A percentile compares a stretch with the other conserved stretches of the same genome.
phyloP scores from a whole-genome alignment of 1,284 basidiomycete species.

The Sanguinoderma infundibulare region DNA sequence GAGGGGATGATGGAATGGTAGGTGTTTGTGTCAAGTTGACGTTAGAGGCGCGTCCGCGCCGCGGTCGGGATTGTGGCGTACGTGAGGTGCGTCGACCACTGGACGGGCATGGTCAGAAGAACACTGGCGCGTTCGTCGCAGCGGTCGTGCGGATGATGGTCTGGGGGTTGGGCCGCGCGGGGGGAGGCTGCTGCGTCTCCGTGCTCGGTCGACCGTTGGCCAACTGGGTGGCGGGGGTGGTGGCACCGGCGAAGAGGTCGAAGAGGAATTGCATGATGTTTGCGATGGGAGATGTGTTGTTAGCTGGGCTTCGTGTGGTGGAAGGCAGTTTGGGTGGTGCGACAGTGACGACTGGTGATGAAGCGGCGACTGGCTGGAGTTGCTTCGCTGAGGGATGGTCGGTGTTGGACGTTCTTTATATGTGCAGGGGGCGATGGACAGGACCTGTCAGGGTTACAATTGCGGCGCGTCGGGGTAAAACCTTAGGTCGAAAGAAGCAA shows the following conservation, averaged over 20 bases:
- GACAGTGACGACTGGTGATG: conserved; percentile 3
- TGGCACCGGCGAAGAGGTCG: conserved; percentile 6
- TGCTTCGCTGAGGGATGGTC: conserved; percentile 6
- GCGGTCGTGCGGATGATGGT: conserved; percentile 32
- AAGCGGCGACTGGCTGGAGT: conserved; percentile 7
- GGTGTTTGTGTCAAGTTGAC: neutral
- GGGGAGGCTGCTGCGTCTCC: conserved; percentile 15
- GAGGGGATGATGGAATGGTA: neutral
- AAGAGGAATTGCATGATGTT: conserved; percentile 22
- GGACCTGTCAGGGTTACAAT: conserved; percentile 19
- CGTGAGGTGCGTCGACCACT: neutral
- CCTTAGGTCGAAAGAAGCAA: conserved; percentile 19
- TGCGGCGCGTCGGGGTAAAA: conserved; percentile 8
- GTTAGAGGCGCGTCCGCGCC: neutral
- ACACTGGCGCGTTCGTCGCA: conserved; percentile 33
- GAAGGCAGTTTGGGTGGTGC: neutral
- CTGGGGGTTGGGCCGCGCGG: conserved; percentile 26
- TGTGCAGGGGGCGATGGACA: conserved; percentile 15
- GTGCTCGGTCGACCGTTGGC: conserved; percentile 16
- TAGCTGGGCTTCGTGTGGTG: neutral
- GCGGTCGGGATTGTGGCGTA: conserved; percentile 1
- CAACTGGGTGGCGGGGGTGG: conserved; percentile 11
- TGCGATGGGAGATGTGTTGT: neutral
- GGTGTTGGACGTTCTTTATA: conserved; percentile 8
- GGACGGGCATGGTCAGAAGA: conserved; percentile 33